Evolutionary conservation across 306 rosid species (phyloP).

Genomic region (Bauhinia variegata): DNA sequence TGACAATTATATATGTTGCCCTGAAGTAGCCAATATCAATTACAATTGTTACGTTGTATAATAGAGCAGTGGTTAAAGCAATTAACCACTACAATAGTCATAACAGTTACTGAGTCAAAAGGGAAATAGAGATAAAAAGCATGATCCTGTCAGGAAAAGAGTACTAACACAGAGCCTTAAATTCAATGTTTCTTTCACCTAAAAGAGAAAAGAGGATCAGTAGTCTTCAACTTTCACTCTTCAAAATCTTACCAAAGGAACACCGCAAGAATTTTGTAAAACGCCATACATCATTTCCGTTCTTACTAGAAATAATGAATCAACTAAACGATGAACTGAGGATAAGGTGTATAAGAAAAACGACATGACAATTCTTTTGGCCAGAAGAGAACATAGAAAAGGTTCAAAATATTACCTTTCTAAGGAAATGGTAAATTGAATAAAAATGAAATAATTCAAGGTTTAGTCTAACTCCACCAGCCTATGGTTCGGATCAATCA

Average conservation of each 20-base stretch:
- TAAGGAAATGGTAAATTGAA: neutral
- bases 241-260: neutral
- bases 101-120: neutral
- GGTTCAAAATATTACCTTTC: neutral
- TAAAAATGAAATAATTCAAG: neutral
- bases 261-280: neutral
- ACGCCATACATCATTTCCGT: neutral
- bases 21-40: neutral
- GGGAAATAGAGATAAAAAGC: neutral
- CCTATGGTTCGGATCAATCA: neutral
- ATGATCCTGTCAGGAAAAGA: neutral
- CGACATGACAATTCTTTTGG: neutral
- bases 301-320: neutral
- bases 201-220: neutral
- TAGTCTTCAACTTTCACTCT: neutral
- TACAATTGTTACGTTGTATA: neutral
- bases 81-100: neutral
- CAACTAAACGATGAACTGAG: neutral
- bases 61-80: neutral
- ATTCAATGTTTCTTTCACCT: neutral
- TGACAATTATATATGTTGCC: neutral
- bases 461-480: neutral
- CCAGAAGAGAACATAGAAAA: neutral
- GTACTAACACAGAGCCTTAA: neutral
- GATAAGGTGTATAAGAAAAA: neutral